Evolutionary conservation across 2,329 filamentous ascomycete genomes (phyloP), one percentile per base, ranked within the genome.

Genomic region (Coleophoma eucalyptorum): DNA sequence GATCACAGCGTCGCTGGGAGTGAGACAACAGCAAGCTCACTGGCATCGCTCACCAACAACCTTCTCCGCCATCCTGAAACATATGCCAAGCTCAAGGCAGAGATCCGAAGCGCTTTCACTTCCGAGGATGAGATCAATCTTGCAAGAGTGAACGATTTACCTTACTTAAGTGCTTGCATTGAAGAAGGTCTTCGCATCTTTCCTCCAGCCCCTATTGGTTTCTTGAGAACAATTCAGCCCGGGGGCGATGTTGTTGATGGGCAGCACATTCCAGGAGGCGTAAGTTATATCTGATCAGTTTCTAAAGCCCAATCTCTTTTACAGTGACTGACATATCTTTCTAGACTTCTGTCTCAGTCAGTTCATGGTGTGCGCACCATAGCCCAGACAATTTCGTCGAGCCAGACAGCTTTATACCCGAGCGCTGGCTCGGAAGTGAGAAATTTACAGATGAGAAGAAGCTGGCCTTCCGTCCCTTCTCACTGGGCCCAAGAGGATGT

Each of bases 351-450:
- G 55, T 57, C 11, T 51, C 50, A 8, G 53, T 57, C 3, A 46
- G 43, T n/a, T 42, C 43, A 13, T 55, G 53, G 55, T 48, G 50
- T 12, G 49, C 50, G 3, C 47, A 50, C 1, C 53, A 52, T 41
- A 49, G 48, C 31, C 42, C 46, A 15, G 49, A 51, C 16, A 55
- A 58, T 18, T 58, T 55, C 46, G 43, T 55, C 1, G 61, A 72
- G 5, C 66, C 69, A 1, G 43, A 58, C 32, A 47, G 35, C 10
- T 60, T 60, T 32, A 54, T 56, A 7, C 57, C 53, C 1, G 57
- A 59, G 32, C 58, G 70, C 0, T 73, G 70, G 69, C 70, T 45
- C 52, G 49, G 48, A 8, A 55, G 63, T 11, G 31, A 33, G 15
- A 51, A 51, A 13, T 49, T 47, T n/a, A 50, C 46, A n/a, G 51